A percentile compares a stretch with the other conserved stretches of the same genome.
phyloP scores from a whole-genome alignment of 805 yeast species.

The Yamadazyma akitaensis region DNA sequence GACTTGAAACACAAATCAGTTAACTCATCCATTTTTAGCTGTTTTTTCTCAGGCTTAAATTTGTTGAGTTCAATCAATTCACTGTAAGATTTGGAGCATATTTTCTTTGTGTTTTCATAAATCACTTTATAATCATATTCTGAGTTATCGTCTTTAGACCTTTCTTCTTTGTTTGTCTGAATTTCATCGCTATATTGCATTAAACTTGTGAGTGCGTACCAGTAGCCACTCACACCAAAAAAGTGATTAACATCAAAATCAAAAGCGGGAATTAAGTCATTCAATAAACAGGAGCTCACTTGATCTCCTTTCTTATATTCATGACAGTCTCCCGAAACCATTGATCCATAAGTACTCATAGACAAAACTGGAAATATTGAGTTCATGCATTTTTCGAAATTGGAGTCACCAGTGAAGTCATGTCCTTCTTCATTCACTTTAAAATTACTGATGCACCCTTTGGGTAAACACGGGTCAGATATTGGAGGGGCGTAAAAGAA shows the following conservation, averaged over 20 bases:
- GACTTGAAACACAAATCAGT: conserved; percentile 59
- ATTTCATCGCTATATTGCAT: conserved; percentile 27
- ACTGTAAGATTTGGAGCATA: conserved; percentile 45
- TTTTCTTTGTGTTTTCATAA: conserved; percentile 40
- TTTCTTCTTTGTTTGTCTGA: neutral
- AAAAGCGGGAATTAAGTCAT: conserved; percentile 53
- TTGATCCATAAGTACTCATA: conserved; percentile 26
- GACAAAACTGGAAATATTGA: conserved; percentile 46
- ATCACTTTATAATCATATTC: conserved; percentile 45
- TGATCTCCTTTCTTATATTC: conserved; percentile 26
- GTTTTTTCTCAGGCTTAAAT: conserved; percentile 20
- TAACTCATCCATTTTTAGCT: conserved; percentile 42
- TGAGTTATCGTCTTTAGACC: conserved; percentile 8
- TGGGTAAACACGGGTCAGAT: conserved; percentile 58
- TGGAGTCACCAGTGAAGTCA: conserved; percentile 51
- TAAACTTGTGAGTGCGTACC: conserved; percentile 56
- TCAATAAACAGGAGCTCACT: conserved; percentile 48
- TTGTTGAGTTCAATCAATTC: conserved; percentile 34
- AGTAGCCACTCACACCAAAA: conserved; percentile 65
- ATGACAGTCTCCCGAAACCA: conserved; percentile 26
- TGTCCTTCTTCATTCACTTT: conserved; percentile 23
- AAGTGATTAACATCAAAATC: conserved; percentile 56
- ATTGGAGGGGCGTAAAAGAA: conserved; percentile 25
- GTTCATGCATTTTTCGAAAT: conserved; percentile 46
- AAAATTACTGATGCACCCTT: conserved; percentile 31